Conservation (phyloP, 2,329 filamentous ascomycete species). For the Aspergillus sp. region DNA sequence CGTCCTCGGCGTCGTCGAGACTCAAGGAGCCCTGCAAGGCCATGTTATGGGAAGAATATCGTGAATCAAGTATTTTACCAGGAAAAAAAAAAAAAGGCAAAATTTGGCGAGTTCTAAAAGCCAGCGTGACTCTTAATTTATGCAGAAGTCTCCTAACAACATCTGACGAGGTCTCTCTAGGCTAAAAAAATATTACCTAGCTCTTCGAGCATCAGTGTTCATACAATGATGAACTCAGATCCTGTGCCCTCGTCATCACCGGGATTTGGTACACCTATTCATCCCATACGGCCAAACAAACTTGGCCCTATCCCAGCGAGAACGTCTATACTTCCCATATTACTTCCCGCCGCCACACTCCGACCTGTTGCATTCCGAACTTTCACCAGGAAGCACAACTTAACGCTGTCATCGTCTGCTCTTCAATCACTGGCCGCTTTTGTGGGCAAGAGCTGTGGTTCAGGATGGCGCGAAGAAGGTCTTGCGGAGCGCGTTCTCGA, state of each 20-base stretch:
- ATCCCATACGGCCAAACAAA: conserved; percentile 61
- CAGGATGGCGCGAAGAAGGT: conserved; percentile 94
- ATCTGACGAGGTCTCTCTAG: background rate
- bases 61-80: background rate
- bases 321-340: conserved; percentile 75
- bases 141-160: background rate
- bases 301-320: conserved; percentile 51
- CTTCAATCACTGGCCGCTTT: conserved; percentile 83
- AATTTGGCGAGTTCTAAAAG: background rate
- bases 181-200: background rate
- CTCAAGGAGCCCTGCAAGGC: too few relatives aligned
- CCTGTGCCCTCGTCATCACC: conserved; percentile 84
- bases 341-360: conserved; percentile 82
- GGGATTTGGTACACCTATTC: conserved; percentile 81
- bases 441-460: conserved; percentile 89
- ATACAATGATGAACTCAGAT: conserved; percentile 42
- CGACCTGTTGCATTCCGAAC: conserved; percentile 90
- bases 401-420: conserved; percentile 86
- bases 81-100: too few relatives aligned
- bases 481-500: conserved; percentile 89
- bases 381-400: conserved; percentile 95
- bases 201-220: background rate
- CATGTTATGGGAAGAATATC: background rate
- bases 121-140: background rate
- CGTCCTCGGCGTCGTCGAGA: background rate